These are phyloP conservation scores for Phytophthora tentaculata DNA, from an alignment of 352 stramenopile species.

Conservation along the genomic window DNA sequence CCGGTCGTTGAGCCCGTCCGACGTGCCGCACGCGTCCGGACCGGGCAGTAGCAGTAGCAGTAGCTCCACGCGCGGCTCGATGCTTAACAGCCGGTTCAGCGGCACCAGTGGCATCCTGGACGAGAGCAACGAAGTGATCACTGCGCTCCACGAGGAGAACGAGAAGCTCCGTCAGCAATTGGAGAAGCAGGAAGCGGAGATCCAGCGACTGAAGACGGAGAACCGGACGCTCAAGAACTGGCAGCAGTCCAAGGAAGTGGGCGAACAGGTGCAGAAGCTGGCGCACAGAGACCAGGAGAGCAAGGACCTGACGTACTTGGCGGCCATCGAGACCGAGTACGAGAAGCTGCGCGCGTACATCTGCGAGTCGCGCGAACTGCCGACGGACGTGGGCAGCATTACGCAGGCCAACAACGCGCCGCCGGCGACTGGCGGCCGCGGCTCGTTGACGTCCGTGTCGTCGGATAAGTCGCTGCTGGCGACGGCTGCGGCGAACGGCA, in stretches of 20 bases:
- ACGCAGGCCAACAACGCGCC: slow-evolving; percentile 20
- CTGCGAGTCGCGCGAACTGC: slow-evolving; percentile 79
- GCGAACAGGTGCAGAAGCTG: slow-evolving; percentile 89
- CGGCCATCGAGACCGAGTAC: slow-evolving; percentile 82
- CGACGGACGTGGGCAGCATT: slow-evolving; percentile 67
- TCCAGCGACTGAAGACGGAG: slow-evolving; percentile 79
- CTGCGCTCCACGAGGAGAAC: slow-evolving; percentile 84
- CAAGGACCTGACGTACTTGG: slow-evolving; percentile 86
- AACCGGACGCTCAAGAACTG: slow-evolving; percentile 84
- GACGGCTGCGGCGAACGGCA: slow-evolving; percentile 42
- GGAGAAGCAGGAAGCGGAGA: slow-evolving; percentile 75
- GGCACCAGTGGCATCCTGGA: slow-evolving; percentile 80
- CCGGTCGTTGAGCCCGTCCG: slow-evolving; percentile 35
- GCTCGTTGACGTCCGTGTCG: slow-evolving; percentile 43
- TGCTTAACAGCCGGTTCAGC: slow-evolving; percentile 65
- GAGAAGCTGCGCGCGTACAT: slow-evolving; percentile 84
- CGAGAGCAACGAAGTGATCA: slow-evolving; percentile 89
- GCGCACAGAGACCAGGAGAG: slow-evolving; percentile 85
- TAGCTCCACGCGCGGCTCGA: slow-evolving; percentile 55
- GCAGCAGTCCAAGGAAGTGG: slow-evolving; percentile 88
- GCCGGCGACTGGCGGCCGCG: slow-evolving; percentile 14
- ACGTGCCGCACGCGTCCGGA: slow-evolving; percentile 23
- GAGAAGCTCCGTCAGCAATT: slow-evolving; percentile 76
- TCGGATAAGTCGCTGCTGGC: slow-evolving; percentile 51
- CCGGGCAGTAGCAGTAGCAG: slow-evolving; percentile 27